A percentile compares a stretch with the other conserved stretches of the same genome.
These are phyloP conservation scores for Pterocarpus macrocarpus DNA, from an alignment of 306 rosid species.

Conservation along the genomic window DNA sequence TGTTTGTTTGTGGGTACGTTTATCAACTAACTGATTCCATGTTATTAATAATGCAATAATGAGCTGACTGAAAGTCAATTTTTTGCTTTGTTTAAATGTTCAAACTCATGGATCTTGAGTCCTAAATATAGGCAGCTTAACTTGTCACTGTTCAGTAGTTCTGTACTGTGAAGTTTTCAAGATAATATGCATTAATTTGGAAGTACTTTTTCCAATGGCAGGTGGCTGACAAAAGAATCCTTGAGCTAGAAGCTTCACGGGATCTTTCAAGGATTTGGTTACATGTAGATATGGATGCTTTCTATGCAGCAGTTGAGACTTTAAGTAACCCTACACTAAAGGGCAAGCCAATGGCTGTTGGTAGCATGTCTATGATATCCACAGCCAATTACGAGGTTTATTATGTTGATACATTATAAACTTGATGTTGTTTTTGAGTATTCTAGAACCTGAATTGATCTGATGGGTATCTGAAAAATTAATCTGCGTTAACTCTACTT, in stretches of 20 bases:
- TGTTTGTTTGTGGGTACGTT: not conserved
- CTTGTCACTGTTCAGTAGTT: not conserved
- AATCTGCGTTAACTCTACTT: not conserved
- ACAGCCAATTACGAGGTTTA: constrained; percentile 97
- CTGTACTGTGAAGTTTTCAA: not conserved
- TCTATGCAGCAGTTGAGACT: constrained; percentile 97
- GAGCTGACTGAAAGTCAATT: not conserved
- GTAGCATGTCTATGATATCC: constrained; percentile 89
- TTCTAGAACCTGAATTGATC: constrained; percentile 9
- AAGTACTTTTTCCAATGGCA: constrained; percentile 35
- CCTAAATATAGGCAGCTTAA: not conserved
- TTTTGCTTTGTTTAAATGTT: too few species aligned
- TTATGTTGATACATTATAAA: constrained; percentile 11
- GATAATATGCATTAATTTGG: constrained; percentile 3
- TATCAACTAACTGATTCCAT: too few species aligned
- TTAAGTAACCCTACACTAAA: constrained; percentile 72
- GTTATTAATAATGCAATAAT: not conserved
- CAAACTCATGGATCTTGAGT: not conserved
- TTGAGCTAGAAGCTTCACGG: constrained; percentile 79
- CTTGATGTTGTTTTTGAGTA: not conserved
- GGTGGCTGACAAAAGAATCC: constrained; percentile 75
- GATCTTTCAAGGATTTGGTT: constrained; percentile 90
- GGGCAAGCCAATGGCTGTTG: constrained; percentile 95
- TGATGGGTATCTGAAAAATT: not conserved
- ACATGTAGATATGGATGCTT: constrained; percentile 99